Evolutionary conservation across 805 yeast species (phyloP).

Genomic region (Cyberlindnera petersonii): DNA sequence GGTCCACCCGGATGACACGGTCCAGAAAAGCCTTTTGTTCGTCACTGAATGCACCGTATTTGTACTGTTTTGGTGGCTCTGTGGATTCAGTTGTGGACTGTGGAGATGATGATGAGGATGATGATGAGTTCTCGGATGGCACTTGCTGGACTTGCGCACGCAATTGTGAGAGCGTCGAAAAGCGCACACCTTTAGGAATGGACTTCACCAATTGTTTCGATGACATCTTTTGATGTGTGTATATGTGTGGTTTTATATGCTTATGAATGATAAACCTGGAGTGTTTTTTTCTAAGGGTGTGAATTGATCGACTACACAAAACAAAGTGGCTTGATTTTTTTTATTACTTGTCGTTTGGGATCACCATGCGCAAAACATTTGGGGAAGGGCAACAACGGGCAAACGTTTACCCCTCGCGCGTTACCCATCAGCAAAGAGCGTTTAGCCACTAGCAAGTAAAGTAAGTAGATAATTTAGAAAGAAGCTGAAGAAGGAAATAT

Average conservation of each 20-base stretch:
- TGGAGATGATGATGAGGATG: too few relatives aligned
- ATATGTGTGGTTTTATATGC: too few relatives aligned
- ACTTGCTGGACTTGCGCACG: constrained; percentile 17
- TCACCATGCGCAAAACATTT: too few relatives aligned
- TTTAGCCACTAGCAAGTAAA: too few relatives aligned
- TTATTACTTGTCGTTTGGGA: neutral
- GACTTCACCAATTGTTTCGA: constrained; percentile 11
- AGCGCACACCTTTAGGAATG: constrained; percentile 15
- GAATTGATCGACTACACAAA: too few relatives aligned
- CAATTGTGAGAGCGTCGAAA: constrained; percentile 23
- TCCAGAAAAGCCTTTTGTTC: constrained; percentile 73
- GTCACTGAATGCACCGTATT: constrained; percentile 25
- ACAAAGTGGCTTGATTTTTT: too few relatives aligned
- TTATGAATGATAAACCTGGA: too few relatives aligned
- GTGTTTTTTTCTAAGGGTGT: too few relatives aligned
- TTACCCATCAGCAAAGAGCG: too few relatives aligned
- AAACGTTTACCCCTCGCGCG: too few relatives aligned
- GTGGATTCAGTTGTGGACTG: neutral
- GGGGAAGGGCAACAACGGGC: too few relatives aligned
- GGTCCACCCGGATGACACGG: constrained; percentile 84
- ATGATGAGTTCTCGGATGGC: neutral
- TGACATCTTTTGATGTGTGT: constrained; percentile 4
- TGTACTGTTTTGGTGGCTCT: constrained; percentile 9
- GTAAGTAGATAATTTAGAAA: too few relatives aligned
- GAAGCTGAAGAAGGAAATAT: neutral